phyloP scores from a whole-genome alignment of 805 yeast species.

The Candida pseudoglaebosa region DNA sequence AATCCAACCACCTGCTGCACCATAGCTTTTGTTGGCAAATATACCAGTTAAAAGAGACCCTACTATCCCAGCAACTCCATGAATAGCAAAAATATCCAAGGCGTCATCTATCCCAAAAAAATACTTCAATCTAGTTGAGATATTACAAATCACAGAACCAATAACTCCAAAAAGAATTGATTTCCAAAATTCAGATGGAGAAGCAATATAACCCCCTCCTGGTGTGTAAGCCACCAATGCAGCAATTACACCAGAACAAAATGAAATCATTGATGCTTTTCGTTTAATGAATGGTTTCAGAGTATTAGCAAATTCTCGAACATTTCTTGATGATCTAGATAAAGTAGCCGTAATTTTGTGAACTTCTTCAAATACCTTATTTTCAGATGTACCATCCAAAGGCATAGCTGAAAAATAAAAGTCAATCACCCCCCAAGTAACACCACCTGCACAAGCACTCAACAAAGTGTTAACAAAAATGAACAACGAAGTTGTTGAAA shows the following conservation, averaged over 20 bases:
- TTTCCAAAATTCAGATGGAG: constrained; percentile 37
- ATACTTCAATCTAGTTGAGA: constrained; percentile 39
- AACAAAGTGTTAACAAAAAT: constrained; percentile 31
- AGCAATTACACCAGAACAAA: constrained; percentile 37
- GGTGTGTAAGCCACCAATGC: constrained; percentile 43
- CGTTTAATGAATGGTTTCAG: constrained; percentile 16
- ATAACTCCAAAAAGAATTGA: constrained; percentile 35
- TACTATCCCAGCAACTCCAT: constrained; percentile 38
- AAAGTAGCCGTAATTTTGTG: constrained; percentile 1
- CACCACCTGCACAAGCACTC: constrained; percentile 31
- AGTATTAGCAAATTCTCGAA: neutral
- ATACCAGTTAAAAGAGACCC: constrained; percentile 40
- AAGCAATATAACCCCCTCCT: constrained; percentile 38
- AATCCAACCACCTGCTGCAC: constrained; percentile 40
- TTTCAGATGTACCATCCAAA: constrained; percentile 20
- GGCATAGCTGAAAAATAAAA: constrained; percentile 38
- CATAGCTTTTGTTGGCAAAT: constrained; percentile 30
- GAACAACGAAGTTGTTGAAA: constrained; percentile 27
- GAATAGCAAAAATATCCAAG: constrained; percentile 41
- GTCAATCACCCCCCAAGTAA: constrained; percentile 36
- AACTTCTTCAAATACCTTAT: neutral
- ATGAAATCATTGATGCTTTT: constrained; percentile 35
- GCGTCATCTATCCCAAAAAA: constrained; percentile 39
- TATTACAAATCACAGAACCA: constrained; percentile 34
- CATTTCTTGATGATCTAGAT: constrained; percentile 1